Evolutionary conservation across 108 stramenopile genomes (phyloP), one percentile per base, ranked within the genome.

Genomic region (Pseudonitzschia delicatissima): DNA sequence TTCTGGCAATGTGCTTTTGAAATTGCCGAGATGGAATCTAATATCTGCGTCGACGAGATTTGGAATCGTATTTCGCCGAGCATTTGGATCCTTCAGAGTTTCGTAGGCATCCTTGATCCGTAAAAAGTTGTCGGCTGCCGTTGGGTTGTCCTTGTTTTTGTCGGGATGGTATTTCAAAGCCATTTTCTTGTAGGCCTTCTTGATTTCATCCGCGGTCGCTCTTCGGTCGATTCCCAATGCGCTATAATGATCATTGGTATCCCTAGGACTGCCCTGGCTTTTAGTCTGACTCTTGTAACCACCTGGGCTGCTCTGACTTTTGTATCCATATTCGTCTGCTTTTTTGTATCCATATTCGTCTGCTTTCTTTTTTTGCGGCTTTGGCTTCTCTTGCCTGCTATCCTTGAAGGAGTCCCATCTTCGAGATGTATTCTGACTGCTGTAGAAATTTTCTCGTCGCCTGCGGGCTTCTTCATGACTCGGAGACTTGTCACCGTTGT

Each of bases 31-130:
- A n/a, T n/a, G n/a, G n/a, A n/a, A n/a, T n/a, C n/a, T n/a, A n/a
- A n/a, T n/a, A 51, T 51, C 50, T 11, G 11, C 50, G n/a, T 18
- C 23, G 23, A 25, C 9, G 20, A 18, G 13, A 11, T 51, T 87
- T 76, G 1, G 76, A 55, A 81, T 93, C 92, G 64, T 93, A 93
- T 35, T 79, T 44, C 82, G 73, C 47, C 86, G 71, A 13, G 77
- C 44, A 3, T 57, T 49, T 20, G 74, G 67, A 65, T 94, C 87
- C 7, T 68, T 67, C 45, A 95, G 74, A 23, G 82, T 69, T 47
- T 95, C 91, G 48, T 90, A 91, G 23, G 93, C 93, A 42, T 79
- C 45, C 68, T 85, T 78, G 28, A 88, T 63, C 27, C 86, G 77
- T 25, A 87, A 79, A 71, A 95, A 95, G 17, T 78, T 73, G 26